Conservation (phyloP, 1,139 yeast genomes). For the Yamadazyma siamensis region DNA sequence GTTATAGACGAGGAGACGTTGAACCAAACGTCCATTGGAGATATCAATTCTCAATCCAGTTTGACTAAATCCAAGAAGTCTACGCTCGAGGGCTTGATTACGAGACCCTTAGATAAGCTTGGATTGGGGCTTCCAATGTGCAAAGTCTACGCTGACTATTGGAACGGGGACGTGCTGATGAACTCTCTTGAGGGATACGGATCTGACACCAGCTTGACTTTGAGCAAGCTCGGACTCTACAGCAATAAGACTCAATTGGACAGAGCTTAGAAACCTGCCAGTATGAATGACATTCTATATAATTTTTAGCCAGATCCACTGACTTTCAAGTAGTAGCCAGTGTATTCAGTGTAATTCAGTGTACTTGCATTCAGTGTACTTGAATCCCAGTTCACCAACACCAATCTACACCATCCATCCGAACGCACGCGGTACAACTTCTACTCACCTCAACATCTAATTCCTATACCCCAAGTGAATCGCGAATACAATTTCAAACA, state of each 20-base stretch:
- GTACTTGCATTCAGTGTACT: too few species aligned
- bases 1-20: conserved; percentile 25
- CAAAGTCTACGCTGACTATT: conserved; percentile 87
- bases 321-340: too few species aligned
- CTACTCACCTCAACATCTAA: too few species aligned
- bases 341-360: too few species aligned
- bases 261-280: conserved; percentile 59
- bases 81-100: conserved; percentile 47
- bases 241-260: conserved; percentile 67
- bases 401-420: too few species aligned
- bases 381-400: too few species aligned
- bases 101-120: conserved; percentile 71
- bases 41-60: conserved; percentile 27
- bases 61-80: conserved; percentile 28
- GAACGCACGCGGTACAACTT: too few species aligned
- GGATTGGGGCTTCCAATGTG: conserved; percentile 93
- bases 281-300: too few species aligned
- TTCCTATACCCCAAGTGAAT: too few species aligned
- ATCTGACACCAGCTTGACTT: conserved; percentile 75
- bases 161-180: conserved; percentile 88
- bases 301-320: too few species aligned
- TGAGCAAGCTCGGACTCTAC: conserved; percentile 74
- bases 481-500: too few species aligned
- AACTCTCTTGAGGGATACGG: conserved; percentile 89
- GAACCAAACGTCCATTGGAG: conserved; percentile 36